Percentiles rank a stretch among this genome's conserved stretches.
Conservation (phyloP, 139 green algal genomes). For the Tetratostichococcus sp. region DNA sequence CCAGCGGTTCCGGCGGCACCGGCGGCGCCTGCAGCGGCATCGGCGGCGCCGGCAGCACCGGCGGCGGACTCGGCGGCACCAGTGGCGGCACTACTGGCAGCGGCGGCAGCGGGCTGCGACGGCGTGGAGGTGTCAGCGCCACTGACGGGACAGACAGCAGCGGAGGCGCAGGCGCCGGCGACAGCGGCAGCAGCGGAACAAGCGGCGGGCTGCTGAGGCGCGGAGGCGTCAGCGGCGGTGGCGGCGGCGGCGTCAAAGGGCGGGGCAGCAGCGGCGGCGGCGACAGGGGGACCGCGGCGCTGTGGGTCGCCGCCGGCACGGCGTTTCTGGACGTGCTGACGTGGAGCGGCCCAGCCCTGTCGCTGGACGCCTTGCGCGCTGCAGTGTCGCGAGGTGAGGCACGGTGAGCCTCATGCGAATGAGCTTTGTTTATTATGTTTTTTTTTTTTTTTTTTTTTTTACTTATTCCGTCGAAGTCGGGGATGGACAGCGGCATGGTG, state of each 20-base stretch:
- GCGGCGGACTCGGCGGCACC: background rate
- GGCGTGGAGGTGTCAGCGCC: too few relatives aligned
- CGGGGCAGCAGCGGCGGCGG: background rate
- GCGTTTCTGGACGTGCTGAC: constrained; percentile 43
- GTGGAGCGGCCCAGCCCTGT: constrained; percentile 12
- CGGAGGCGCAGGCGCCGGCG: too few relatives aligned
- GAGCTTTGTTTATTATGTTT: too few relatives aligned
- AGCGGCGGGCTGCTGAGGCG: background rate
- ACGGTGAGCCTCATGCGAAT: too few relatives aligned
- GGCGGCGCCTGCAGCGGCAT: too few relatives aligned
- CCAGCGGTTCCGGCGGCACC: too few relatives aligned
- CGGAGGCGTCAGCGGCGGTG: background rate
- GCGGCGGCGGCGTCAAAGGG: background rate
- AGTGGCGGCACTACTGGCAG: background rate
- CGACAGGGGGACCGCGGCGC: background rate
- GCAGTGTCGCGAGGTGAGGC: too few relatives aligned
- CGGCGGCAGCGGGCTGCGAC: constrained; percentile 1
- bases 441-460: too few relatives aligned
- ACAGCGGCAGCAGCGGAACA: background rate
- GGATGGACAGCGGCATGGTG: too few relatives aligned
- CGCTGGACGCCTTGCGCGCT: background rate
- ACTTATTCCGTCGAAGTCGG: too few relatives aligned
- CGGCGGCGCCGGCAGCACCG: too few relatives aligned
- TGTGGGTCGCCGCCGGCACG: constrained; percentile 37
- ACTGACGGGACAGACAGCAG: too few relatives aligned